Base-by-base conservation (phyloP, 768 basidiomycete genomes). In the Flagelloscypha sp. region DNA sequence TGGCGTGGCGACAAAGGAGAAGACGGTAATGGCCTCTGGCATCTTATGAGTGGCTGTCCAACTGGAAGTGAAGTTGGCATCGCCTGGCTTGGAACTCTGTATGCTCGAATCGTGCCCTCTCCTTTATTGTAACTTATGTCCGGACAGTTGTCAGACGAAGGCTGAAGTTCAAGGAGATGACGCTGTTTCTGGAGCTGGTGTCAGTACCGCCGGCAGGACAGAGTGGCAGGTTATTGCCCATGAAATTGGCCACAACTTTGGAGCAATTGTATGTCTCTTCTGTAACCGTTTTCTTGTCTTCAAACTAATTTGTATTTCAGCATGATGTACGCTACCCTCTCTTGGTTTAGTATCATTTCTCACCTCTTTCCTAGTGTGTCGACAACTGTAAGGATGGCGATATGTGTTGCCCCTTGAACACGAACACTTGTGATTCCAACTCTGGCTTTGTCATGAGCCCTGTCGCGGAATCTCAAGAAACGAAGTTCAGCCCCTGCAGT, bases 171-270 rank as follows among this genome's bases (percentile, higher is more conserved):
- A 59, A 0, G 65, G 66, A 0, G 63, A 70, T 3, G 52, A n/a
- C n/a, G n/a, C 70, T 21, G 83, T 88, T 24, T 83, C 79, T 17
- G 88, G 88, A 7, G 84, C 87, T 1, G 87, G 75, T 3, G 86
- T 92, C 1, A 83, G 84, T 4, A 87, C 85, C 1, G 67, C 76
- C 6, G 78, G 82, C 4, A 65, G 72, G 30, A 78, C 76, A 2
- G 87, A 90, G 53, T 87, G 82, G 79, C 82, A 86, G 54, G 80
- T 86, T 32, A 66, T 87, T 20, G 71, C 84, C 16, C 85, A 89
- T 54, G 85, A 88, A 54, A 84, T 78, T 38, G 84, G 84, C 11
- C 83, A 85, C 55, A 92, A 89, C 49, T 88, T 93, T 57, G 87
- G 89, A 30, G 86, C 86, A 12, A 89, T 89, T 43, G 81, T 84